Evolutionary conservation across 768 basidiomycete genomes (phyloP), one percentile per base, ranked within the genome.

Genomic region (Macrocybe gigantea): DNA sequence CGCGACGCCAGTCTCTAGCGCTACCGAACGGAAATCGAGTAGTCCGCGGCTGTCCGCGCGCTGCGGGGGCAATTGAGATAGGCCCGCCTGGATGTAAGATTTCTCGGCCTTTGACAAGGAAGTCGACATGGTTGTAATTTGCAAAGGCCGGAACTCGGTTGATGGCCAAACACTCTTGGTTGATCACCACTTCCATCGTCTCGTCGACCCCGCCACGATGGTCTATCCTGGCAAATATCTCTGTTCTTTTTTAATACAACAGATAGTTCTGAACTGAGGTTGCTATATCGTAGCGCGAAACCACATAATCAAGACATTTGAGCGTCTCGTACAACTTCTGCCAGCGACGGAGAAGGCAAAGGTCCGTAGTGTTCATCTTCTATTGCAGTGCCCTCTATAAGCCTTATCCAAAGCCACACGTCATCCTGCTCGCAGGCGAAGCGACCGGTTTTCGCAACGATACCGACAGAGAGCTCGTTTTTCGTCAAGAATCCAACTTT

Each of bases 401-500:
- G 47, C 49, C 42, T 29, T 6, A 14, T 40, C 33, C 38, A 32
- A 48, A 89, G 85, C 78, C 83, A 6, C 89, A 91, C 62, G 69
- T 87, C 6, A 60, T 88, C 11, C 60, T 91, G 3, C 66, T 91
- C 1, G 77, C 80, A 7, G 87, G 86, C n/a, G 78, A 76, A 55
- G 69, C 66, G 5, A 80, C 77, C 2, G 69, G 74, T 0, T 89
- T 72, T 59, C 71, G 89, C 52, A 80, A 90, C 60, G 91, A 93
- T 60, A 93, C 92, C 8, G 91, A 94, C 60, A 77, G 90, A 32
- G 89, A 92, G 65, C 66, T 90, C 38, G 61, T 71, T 4, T 90
- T 91, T 54, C 65, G 64, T 38, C 69, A 70, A 51, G 91, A 93
- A 64, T 85, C 85, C 56, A 95, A 95, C 66, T 95, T 95, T 62